Base-by-base conservation (phyloP, 2,329 filamentous ascomycete species). In the Rutstroemia sp. region DNA sequence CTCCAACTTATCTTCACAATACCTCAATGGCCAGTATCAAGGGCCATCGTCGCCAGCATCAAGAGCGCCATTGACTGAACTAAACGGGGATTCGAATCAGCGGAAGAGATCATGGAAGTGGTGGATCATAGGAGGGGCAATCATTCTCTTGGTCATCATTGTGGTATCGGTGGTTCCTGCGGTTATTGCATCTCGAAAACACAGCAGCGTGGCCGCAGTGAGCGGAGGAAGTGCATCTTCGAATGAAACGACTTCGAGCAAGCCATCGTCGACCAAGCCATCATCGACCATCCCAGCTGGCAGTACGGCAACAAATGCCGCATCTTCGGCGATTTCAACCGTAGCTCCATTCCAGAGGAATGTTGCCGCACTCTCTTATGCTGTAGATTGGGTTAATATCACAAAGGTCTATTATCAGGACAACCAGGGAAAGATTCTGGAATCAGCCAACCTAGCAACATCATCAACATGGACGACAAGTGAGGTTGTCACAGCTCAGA, bases 341-440 rank as follows among this genome's bases (percentile, higher is more conserved):
- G 10, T 42, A 36, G 34, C 48, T n/a, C 40, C 39, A 14, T 39
- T 51, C 9, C 21, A 30, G 38, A 53, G 53, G 34, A 60, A 57
- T 45, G 34, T 62, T 51, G 60, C 60, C 2, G 58, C 60, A 3
- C 23, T 60, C 10, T 57, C 60, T 34, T 62, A 56, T 45, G 6
- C 27, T 12, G 48, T 39, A 16, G 40, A 53, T 30, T 51, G 39
- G 17, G 36, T 46, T 19, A 60, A 60, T 17, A 56, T 23, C 5
- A 58, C 60, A 12, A 38, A 49, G 23, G 48, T 62, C 2, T 62
- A 62, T 40, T 62, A 60, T 38, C 60, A 60, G 52, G 50, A 57
- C 30, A 47, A 48, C 27, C 27, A 38, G 10, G 60, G 60, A 2
- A 21, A 45, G 3, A 55, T 62, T 27, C 44, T 60, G 14, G 60